These are phyloP conservation scores for Polymyxa betae DNA, from an alignment of 208 protist species.

Conservation along the genomic window DNA sequence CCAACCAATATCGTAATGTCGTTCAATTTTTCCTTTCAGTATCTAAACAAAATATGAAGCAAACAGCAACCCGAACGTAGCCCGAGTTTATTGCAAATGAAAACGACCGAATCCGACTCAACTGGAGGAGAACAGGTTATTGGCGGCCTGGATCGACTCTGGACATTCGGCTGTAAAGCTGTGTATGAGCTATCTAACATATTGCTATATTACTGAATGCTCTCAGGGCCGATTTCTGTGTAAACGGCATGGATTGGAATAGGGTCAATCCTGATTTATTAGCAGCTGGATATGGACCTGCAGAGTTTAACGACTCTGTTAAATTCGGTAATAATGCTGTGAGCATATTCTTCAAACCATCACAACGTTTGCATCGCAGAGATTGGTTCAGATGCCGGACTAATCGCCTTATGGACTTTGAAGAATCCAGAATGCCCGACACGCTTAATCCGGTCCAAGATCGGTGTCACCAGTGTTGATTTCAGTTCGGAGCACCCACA, in stretches of 20 bases:
- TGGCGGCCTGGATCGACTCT: neutral
- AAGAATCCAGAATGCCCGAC: slow-evolving; percentile 77
- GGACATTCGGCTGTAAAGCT: neutral
- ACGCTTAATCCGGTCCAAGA: slow-evolving; percentile 76
- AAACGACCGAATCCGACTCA: neutral
- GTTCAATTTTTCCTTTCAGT: too few species aligned
- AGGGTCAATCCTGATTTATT: slow-evolving; percentile 83
- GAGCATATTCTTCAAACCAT: too few species aligned
- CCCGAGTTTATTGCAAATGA: neutral
- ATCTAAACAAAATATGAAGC: too few species aligned
- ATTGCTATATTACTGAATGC: too few species aligned
- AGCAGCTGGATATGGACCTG: slow-evolving; percentile 80
- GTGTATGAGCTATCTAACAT: neutral
- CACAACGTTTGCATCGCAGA: too few species aligned
- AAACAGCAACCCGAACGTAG: neutral
- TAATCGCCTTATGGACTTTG: slow-evolving; percentile 93
- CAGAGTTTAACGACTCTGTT: slow-evolving; percentile 60
- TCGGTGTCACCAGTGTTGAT: slow-evolving; percentile 82
- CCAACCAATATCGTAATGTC: neutral
- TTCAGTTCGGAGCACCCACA: slow-evolving; percentile 77
- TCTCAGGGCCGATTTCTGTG: slow-evolving; percentile 69
- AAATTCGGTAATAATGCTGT: neutral
- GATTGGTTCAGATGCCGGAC: slow-evolving; percentile 69
- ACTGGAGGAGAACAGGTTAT: neutral
- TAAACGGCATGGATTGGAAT: slow-evolving; percentile 89